Conservation (phyloP, 805 yeast species). For the Ogataea nonfermentans region DNA sequence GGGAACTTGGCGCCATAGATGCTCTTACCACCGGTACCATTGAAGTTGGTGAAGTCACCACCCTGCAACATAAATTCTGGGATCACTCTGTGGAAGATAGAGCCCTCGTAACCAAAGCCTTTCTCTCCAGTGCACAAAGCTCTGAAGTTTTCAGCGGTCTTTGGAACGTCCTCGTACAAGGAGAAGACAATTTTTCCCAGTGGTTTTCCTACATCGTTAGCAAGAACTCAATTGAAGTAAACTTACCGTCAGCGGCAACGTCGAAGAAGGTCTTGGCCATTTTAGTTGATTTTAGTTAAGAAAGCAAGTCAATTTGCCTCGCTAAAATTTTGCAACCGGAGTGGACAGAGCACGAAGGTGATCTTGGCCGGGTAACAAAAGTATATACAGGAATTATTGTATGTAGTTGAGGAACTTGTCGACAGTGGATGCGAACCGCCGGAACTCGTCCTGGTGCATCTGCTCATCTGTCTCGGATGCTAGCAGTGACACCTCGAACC, state of each 20-base stretch:
- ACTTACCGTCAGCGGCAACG: conserved; percentile 39
- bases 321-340: conserved; percentile 10
- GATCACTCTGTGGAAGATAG: conserved; percentile 94
- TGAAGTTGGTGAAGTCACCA: conserved; percentile 82
- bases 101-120: conserved; percentile 85
- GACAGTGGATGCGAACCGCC: conserved; percentile 8
- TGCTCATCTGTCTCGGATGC: conserved; percentile 14
- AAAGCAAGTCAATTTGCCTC: conserved; percentile 9
- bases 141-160: conserved; percentile 79
- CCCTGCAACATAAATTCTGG: conserved; percentile 98
- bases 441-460: conserved; percentile 13
- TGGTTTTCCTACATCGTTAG: conserved; percentile 28
- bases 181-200: conserved; percentile 71
- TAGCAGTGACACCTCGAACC: conserved; percentile 27
- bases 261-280: conserved; percentile 40
- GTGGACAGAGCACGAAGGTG: conserved; percentile 1
- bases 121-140: conserved; percentile 88
- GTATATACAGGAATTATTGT: conserved; percentile 5
- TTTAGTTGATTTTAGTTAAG: conserved; percentile 4
- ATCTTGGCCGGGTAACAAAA: conserved; percentile 8
- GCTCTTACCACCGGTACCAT: conserved; percentile 92
- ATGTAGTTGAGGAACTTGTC: conserved; percentile 16
- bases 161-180: conserved; percentile 86
- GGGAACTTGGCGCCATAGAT: conserved; percentile 65
- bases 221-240: conserved; percentile 3